Evolutionary conservation across 2,329 filamentous ascomycete genomes (phyloP).

Genomic region (Zarea fungicola): DNA sequence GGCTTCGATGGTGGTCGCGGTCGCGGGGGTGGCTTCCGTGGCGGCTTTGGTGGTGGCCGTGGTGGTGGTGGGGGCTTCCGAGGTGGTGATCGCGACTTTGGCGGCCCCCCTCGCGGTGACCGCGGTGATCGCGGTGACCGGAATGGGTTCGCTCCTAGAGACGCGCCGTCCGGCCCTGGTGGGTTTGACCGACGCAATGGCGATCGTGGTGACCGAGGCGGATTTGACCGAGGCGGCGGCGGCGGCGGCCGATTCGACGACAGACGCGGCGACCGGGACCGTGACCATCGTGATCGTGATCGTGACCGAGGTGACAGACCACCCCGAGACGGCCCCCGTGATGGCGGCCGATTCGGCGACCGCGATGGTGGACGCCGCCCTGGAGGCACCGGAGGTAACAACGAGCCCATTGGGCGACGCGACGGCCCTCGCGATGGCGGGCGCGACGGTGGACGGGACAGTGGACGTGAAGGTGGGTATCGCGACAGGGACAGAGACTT

Average conservation of each 20-base stretch:
- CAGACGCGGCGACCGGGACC: constrained; percentile 40
- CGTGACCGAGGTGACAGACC: constrained; percentile 23
- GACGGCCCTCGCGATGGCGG: constrained; percentile 46
- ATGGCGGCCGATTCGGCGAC: constrained; percentile 35
- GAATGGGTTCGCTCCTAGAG: constrained; percentile 49
- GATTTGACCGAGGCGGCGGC: constrained; percentile 37
- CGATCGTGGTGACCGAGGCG: constrained; percentile 40
- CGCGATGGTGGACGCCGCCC: too few relatives aligned
- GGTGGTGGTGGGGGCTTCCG: constrained; percentile 43
- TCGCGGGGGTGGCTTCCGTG: constrained; percentile 40
- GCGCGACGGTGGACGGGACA: constrained; percentile 39
- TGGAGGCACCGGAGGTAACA: constrained; percentile 75
- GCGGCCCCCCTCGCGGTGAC: constrained; percentile 23
- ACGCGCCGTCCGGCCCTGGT: constrained; percentile 57
- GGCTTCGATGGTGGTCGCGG: constrained; percentile 41
- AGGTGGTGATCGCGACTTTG: constrained; percentile 36
- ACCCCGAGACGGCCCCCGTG: constrained; percentile 38
- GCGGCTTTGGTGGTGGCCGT: constrained; percentile 39
- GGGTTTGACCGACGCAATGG: constrained; percentile 44
- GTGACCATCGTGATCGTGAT: constrained; percentile 33
- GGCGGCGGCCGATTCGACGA: constrained; percentile 37
- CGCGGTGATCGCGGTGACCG: constrained; percentile 33
- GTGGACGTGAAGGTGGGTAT: constrained; percentile 58
- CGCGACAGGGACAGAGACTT: constrained; percentile 41
- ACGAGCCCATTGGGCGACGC: constrained; percentile 80